A percentile compares a stretch with the other conserved stretches of the same genome.
Conservation (phyloP, 2,329 filamentous ascomycete genomes). For the Diaporthe destruens region DNA sequence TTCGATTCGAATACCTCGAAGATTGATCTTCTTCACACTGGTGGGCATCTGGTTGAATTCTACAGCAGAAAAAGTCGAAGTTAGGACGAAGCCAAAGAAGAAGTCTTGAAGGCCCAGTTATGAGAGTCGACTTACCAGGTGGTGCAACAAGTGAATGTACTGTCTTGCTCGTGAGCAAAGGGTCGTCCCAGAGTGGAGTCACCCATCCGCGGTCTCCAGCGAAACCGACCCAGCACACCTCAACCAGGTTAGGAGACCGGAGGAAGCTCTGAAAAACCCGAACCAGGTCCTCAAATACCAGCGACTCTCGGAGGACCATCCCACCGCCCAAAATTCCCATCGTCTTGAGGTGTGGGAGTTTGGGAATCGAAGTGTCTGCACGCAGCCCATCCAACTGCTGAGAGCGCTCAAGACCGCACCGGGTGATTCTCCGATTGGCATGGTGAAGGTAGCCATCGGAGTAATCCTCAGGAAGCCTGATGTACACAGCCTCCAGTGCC, state of each 20-base stretch:
- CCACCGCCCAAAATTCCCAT: background rate
- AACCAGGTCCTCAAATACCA: background rate
- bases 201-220: too few species aligned
- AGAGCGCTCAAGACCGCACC: too few species aligned
- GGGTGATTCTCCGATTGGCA: background rate
- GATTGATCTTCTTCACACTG: background rate
- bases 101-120: background rate
- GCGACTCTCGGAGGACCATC: background rate
- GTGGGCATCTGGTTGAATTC: background rate
- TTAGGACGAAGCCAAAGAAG: background rate
- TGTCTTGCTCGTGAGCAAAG: background rate
- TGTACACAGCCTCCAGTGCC: background rate
- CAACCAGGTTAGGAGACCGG: background rate
- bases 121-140: background rate
- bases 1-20: fast-evolving
- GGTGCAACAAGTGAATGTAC: too few species aligned
- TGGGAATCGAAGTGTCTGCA: background rate
- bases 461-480: background rate
- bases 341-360: background rate
- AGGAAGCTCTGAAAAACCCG: background rate
- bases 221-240: background rate
- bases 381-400: background rate
- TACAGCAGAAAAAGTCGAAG: background rate
- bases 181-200: background rate
- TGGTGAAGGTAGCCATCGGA: fast-evolving